phyloP scores from a whole-genome alignment of 1,139 yeast genomes.

The Lodderomyces oxycetoniae region DNA sequence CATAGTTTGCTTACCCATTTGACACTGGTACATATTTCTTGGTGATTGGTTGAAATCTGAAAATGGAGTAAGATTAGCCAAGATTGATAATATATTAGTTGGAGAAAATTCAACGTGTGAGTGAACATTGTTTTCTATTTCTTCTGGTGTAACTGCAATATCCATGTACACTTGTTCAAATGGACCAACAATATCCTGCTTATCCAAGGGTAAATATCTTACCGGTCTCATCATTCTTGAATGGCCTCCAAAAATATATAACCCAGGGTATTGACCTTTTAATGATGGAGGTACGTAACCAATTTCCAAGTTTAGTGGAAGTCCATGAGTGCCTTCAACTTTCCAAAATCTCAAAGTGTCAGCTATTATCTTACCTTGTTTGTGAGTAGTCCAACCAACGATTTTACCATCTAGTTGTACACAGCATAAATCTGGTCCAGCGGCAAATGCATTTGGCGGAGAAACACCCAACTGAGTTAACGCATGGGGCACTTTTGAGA shows the following conservation, averaged over 20 bases:
- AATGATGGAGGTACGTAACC: slow-evolving; percentile 94
- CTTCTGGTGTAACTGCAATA: slow-evolving; percentile 91
- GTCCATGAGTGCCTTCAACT: slow-evolving; percentile 68
- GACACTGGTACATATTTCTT: slow-evolving; percentile 99
- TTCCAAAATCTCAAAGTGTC: slow-evolving; percentile 92
- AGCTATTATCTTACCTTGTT: slow-evolving; percentile 80
- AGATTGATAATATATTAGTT: slow-evolving; percentile 85
- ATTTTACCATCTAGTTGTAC: slow-evolving; percentile 91
- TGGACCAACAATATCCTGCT: slow-evolving; percentile 88
- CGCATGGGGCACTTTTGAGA: slow-evolving; percentile 61
- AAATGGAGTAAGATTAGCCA: slow-evolving; percentile 95
- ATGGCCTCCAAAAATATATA: slow-evolving; percentile 83
- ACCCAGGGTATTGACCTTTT: slow-evolving; percentile 97
- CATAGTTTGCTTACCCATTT: slow-evolving; percentile 99
- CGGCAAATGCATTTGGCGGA: slow-evolving; percentile 72
- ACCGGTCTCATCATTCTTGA: slow-evolving; percentile 97
- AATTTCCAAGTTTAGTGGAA: slow-evolving; percentile 83
- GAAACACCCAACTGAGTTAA: slow-evolving; percentile 76
- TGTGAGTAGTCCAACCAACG: slow-evolving; percentile 92
- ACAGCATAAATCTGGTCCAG: slow-evolving; percentile 84
- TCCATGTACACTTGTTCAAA: slow-evolving; percentile 97
- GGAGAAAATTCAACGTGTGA: slow-evolving; percentile 94
- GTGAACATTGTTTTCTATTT: slow-evolving; percentile 76
- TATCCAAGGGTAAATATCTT: slow-evolving; percentile 78
- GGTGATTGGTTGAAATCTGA: slow-evolving; percentile 99